Percentiles rank a stretch among this genome's conserved stretches.
Evolutionary conservation across 495 filamentous ascomycete species (phyloP).

Genomic region (Penicillium diatomitis): DNA sequence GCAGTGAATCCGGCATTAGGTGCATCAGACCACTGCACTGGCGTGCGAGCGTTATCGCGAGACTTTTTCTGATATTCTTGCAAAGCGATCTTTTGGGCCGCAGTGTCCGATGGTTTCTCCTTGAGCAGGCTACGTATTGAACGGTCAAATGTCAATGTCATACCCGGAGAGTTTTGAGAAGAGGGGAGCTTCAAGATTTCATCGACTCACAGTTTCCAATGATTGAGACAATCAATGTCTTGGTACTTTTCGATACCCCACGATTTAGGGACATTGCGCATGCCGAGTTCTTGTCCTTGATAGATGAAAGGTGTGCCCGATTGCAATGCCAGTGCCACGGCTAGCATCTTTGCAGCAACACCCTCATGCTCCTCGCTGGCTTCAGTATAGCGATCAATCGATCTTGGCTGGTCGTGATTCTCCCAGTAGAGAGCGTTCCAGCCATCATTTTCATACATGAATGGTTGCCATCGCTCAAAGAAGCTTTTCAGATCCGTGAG

Average conservation of each 20-base stretch:
- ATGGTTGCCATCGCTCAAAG: slow-evolving; percentile 55
- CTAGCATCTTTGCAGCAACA: slow-evolving; percentile 52
- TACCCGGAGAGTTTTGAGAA: too few species aligned
- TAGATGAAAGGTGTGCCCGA: slow-evolving; percentile 66
- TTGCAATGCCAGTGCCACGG: slow-evolving; percentile 47
- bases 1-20: slow-evolving; percentile 45
- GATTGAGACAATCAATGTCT: slow-evolving; percentile 61
- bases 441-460: slow-evolving; percentile 59
- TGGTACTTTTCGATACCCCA: slow-evolving; percentile 64
- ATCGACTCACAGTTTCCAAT: slow-evolving; percentile 41
- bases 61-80: slow-evolving; percentile 42
- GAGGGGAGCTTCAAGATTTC: neutral
- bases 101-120: slow-evolving; percentile 23
- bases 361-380: slow-evolving; percentile 36
- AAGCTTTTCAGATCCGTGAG: slow-evolving; percentile 49
- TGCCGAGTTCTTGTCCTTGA: slow-evolving; percentile 71
- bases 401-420: slow-evolving; percentile 63
- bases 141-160: too few species aligned
- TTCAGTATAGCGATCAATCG: slow-evolving; percentile 51
- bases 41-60: slow-evolving; percentile 48
- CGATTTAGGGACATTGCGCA: slow-evolving; percentile 55
- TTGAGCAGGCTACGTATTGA: slow-evolving; percentile 21
- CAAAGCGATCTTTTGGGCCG: slow-evolving; percentile 24
- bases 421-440: slow-evolving; percentile 69
- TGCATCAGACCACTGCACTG: slow-evolving; percentile 42